phyloP scores from a whole-genome alignment of 148 eudicot genomes.

The Oxyria digyna region DNA sequence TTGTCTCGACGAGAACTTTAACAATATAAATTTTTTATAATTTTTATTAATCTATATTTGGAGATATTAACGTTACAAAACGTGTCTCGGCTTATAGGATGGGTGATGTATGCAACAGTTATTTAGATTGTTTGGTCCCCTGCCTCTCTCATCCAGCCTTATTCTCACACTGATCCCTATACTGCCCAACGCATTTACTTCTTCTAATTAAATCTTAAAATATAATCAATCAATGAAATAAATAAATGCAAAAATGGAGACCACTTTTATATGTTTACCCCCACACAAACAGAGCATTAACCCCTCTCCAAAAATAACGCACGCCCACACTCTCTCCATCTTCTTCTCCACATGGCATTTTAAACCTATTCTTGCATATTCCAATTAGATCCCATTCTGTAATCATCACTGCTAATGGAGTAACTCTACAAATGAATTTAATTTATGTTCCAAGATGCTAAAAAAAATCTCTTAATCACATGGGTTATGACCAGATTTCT shows the following conservation, averaged over 20 bases:
- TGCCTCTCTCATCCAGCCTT: not conserved
- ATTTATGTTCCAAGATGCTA: not conserved
- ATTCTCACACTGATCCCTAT: slow-evolving; percentile 1
- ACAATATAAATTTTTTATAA: too few relatives aligned
- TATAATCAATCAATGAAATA: not conserved
- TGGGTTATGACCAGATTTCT: slow-evolving; percentile 20
- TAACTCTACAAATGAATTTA: not conserved
- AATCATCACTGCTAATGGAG: not conserved
- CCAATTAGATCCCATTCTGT: not conserved
- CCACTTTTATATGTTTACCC: not conserved
- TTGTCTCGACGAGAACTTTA: too few relatives aligned
- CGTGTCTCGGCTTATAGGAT: too few relatives aligned
- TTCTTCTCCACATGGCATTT: not conserved
- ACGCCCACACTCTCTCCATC: slow-evolving; percentile 4
- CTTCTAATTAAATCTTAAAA: not conserved
- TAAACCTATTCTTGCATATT: not conserved
- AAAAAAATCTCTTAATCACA: slow-evolving; percentile 13
- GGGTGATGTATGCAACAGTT: too few relatives aligned
- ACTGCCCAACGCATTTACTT: not conserved
- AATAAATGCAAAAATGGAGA: not conserved
- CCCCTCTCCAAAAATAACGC: not conserved
- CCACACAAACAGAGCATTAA: not conserved
- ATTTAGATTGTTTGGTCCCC: not conserved
- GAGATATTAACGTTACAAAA: too few relatives aligned
- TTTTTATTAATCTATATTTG: too few relatives aligned